These are phyloP conservation scores for Arxiozyma slooffiae DNA, from an alignment of 1,139 yeast genomes.

Conservation along the genomic window DNA sequence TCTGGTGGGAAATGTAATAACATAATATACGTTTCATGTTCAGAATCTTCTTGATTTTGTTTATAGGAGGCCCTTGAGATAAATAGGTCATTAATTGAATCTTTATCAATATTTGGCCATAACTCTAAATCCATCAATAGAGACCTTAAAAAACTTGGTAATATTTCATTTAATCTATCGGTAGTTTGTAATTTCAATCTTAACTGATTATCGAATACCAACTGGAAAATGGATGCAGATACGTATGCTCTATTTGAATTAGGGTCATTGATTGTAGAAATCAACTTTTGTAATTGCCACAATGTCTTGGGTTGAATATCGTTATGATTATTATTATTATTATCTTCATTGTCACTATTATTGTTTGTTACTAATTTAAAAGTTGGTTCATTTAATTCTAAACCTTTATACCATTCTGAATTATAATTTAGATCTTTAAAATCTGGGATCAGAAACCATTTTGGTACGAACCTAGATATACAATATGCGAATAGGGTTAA, in stretches of 20 bases:
- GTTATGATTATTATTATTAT: background rate
- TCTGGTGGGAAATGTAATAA: conserved; percentile 28
- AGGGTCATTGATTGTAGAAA: conserved; percentile 15
- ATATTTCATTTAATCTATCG: conserved; percentile 23
- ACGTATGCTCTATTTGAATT: conserved; percentile 20
- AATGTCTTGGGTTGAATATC: conserved; percentile 17
- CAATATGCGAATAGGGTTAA: conserved; percentile 22
- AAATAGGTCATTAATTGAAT: conserved; percentile 11
- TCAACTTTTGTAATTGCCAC: conserved; percentile 23
- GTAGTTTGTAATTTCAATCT: conserved; percentile 14
- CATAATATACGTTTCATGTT: conserved; percentile 19
- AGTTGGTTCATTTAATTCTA: conserved; percentile 3
- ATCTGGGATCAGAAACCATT: conserved; percentile 15
- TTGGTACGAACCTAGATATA: conserved; percentile 20
- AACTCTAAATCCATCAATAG: conserved; percentile 17
- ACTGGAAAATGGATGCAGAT: conserved; percentile 16
- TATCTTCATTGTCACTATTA: too few relatives aligned
- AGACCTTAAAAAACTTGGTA: conserved; percentile 24
- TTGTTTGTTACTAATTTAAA: background rate
- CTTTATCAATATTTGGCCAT: conserved; percentile 11
- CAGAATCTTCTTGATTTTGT: conserved; percentile 10
- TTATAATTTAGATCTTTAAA: conserved; percentile 18
- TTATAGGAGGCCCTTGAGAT: conserved; percentile 24
- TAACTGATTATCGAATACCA: conserved; percentile 15
- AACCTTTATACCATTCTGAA: conserved; percentile 20